phyloP scores from a whole-genome alignment of 805 yeast species.

The Naumovozyma dairenensis region DNA sequence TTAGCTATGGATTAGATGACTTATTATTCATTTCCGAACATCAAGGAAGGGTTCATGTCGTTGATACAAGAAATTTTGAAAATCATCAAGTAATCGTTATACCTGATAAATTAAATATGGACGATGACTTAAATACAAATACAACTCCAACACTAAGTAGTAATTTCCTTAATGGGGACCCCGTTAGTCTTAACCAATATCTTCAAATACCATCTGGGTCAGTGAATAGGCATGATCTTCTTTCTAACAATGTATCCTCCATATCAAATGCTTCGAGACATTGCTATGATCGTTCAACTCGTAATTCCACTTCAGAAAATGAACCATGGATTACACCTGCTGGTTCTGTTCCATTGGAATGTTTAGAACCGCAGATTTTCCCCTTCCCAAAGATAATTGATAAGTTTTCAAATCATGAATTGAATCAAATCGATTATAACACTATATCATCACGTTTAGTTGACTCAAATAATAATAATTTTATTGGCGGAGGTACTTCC shows the following conservation, averaged over 20 bases:
- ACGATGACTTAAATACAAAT: background rate
- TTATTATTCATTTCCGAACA: slow-evolving; percentile 72
- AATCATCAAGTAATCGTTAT: slow-evolving; percentile 69
- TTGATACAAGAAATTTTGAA: slow-evolving; percentile 64
- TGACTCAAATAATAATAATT: background rate
- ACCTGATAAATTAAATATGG: slow-evolving; percentile 33
- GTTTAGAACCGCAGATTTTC: slow-evolving; percentile 22
- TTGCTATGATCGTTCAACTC: background rate
- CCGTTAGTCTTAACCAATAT: too few relatives aligned
- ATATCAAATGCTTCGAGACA: background rate
- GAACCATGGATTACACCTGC: slow-evolving; percentile 25
- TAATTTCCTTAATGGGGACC: too few relatives aligned
- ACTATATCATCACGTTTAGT: background rate
- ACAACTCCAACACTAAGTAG: background rate
- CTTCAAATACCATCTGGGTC: too few relatives aligned
- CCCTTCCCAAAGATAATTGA: slow-evolving; percentile 23
- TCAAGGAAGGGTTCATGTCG: slow-evolving; percentile 74
- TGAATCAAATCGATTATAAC: background rate
- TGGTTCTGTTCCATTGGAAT: slow-evolving; percentile 19
- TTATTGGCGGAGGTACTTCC: background rate
- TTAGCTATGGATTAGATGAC: slow-evolving; percentile 62
- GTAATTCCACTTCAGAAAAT: background rate
- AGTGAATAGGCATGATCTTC: too few relatives aligned
- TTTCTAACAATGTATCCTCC: background rate
- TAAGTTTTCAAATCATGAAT: slow-evolving; percentile 1